phyloP scores from a whole-genome alignment of 257 asterid species.

The Henckelia pumila region DNA sequence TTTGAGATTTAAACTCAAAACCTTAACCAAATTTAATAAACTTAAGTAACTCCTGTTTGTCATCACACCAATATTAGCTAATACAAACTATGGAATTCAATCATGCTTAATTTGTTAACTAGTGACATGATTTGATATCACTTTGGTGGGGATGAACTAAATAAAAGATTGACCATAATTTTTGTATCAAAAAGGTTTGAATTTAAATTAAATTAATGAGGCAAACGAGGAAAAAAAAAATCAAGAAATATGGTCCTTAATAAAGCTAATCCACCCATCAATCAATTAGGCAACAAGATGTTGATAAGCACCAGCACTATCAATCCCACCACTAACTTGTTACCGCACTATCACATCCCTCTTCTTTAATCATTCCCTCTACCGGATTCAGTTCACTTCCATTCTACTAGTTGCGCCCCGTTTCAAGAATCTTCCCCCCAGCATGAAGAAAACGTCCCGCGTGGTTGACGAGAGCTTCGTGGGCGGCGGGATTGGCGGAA shows the following conservation, averaged over 20 bases:
- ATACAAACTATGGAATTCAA: no score
- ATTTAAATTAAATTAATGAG: no score
- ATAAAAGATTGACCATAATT: neutral
- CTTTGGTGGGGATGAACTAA: no score
- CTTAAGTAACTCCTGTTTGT: no score
- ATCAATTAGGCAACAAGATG: neutral
- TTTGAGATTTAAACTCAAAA: no score
- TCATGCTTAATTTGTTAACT: neutral
- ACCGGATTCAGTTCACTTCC: neutral
- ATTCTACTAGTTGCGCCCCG: neutral
- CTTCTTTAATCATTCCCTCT: neutral
- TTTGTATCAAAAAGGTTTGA: no score
- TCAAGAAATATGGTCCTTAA: neutral
- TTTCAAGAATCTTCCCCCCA: neutral
- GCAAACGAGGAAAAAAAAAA: neutral
- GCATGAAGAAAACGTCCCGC: neutral
- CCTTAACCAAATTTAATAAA: no score
- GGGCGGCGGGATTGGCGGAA: neutral
- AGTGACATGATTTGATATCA: no score
- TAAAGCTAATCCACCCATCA: slow-evolving; percentile 1
- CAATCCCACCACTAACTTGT: neutral
- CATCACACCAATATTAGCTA: no score
- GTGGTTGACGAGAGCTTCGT: neutral
- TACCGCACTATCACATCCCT: neutral
- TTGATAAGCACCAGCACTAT: neutral